These are phyloP conservation scores for Caloboletus inedulis DNA, from an alignment of 1,284 basidiomycete genomes.

Conservation along the genomic window DNA sequence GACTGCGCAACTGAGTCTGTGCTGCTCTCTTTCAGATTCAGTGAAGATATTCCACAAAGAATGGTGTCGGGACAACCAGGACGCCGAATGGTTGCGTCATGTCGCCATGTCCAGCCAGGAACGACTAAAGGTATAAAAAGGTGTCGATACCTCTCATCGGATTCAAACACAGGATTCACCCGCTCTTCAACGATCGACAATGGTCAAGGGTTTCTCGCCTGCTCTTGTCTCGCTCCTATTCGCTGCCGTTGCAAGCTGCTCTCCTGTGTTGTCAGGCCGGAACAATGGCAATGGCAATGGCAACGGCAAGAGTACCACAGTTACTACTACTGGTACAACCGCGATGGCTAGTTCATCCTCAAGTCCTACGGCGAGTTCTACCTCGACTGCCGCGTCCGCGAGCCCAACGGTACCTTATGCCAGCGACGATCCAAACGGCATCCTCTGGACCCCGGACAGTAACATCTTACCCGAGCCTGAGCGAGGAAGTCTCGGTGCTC, in stretches of 20 bases:
- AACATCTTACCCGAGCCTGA: slow-evolving; percentile 24
- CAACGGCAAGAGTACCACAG: neutral
- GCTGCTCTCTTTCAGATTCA: neutral
- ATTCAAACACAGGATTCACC: too few relatives aligned
- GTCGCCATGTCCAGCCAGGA: too few relatives aligned
- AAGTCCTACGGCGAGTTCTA: neutral
- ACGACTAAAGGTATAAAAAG: slow-evolving; percentile 1
- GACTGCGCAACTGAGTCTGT: neutral
- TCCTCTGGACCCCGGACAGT: slow-evolving; percentile 28
- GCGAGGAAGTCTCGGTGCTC: slow-evolving; percentile 37
- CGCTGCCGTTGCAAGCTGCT: neutral
- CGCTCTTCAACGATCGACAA: neutral
- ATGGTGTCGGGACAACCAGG: too few relatives aligned
- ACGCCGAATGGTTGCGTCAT: neutral
- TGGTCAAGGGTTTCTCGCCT: slow-evolving; percentile 5
- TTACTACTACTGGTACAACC: neutral
- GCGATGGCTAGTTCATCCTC: neutral
- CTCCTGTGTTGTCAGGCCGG: neutral
- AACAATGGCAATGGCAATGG: too few relatives aligned
- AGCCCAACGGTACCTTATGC: slow-evolving; percentile 32
- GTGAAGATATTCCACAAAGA: too few relatives aligned
- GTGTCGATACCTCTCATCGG: neutral
- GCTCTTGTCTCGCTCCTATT: slow-evolving; percentile 5
- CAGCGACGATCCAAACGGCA: slow-evolving; percentile 26
- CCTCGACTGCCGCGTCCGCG: slow-evolving; percentile 7